A percentile compares a stretch with the other conserved stretches of the same genome.
These are phyloP conservation scores for Leptosphaerulina australis DNA, from an alignment of 2,329 filamentous ascomycete genomes.

Conservation along the genomic window DNA sequence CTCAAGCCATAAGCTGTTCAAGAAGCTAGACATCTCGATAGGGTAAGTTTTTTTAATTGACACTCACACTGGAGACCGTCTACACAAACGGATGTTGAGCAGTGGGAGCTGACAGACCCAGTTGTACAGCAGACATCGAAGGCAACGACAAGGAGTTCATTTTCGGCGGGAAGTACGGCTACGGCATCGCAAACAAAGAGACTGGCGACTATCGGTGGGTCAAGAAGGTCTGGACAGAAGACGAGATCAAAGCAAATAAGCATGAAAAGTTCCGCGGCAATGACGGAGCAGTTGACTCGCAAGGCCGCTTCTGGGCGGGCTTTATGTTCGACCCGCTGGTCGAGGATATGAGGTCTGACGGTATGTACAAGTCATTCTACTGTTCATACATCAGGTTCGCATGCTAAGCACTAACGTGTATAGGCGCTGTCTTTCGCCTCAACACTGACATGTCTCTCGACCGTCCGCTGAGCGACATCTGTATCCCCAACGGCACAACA, in stretches of 20 bases:
- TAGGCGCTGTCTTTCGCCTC: constrained; percentile 77
- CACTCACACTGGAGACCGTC: no score
- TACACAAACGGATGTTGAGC: not conserved
- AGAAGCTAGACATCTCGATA: constrained; percentile 63
- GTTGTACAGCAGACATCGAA: constrained; percentile 75
- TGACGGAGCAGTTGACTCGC: constrained; percentile 80
- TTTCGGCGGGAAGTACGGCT: constrained; percentile 80
- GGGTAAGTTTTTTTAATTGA: constrained; percentile 47
- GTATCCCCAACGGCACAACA: constrained; percentile 83
- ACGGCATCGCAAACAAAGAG: constrained; percentile 74
- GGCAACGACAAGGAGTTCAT: constrained; percentile 72
- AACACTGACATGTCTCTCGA: constrained; percentile 65
- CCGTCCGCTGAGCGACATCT: constrained; percentile 66
- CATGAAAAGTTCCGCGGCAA: constrained; percentile 68
- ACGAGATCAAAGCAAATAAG: constrained; percentile 54
- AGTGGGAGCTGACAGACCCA: constrained; percentile 6
- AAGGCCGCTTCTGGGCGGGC: constrained; percentile 83
- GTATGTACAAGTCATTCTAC: constrained; percentile 16
- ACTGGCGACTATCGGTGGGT: constrained; percentile 63
- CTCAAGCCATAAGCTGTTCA: constrained; percentile 61
- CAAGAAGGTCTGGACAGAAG: constrained; percentile 61
- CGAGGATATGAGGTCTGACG: constrained; percentile 58
- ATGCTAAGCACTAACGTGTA: not conserved
- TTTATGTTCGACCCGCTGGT: constrained; percentile 81
- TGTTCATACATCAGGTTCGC: not conserved